Evolutionary conservation across 495 filamentous ascomycete species (phyloP).

Genomic region (Aspergillus saccharolyticus): DNA sequence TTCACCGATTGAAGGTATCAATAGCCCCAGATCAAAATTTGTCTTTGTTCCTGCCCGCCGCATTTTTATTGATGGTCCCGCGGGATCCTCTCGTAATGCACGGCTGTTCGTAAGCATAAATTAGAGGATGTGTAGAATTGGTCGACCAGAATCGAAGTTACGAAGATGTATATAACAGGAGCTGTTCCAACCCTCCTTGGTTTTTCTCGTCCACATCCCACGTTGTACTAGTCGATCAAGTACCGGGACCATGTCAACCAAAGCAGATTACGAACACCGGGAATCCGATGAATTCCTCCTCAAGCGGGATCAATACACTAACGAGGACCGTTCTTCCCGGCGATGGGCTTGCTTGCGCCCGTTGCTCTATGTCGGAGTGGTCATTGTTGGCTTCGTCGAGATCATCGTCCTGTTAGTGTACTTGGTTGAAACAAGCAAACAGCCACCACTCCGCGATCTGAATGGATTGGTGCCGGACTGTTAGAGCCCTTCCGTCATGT

Average conservation of each 20-base stretch:
- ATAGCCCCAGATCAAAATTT: neutral
- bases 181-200: too few species aligned
- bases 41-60: neutral
- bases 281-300: constrained; percentile 1
- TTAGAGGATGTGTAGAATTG: too few species aligned
- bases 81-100: neutral
- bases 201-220: too few species aligned
- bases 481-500: neutral
- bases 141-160: too few species aligned
- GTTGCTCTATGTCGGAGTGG: neutral
- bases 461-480: neutral
- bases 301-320: neutral
- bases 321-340: neutral
- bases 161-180: too few species aligned
- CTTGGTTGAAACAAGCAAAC: neutral
- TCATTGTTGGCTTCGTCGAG: neutral
- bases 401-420: neutral
- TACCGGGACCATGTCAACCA: neutral
- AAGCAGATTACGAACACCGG: neutral
- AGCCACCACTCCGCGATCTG: neutral
- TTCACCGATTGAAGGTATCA: neutral
- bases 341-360: neutral
- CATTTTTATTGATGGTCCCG: neutral
- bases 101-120: too few species aligned
- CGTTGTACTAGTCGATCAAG: too few species aligned